A percentile compares a stretch with the other conserved stretches of the same genome.
phyloP scores from a whole-genome alignment of 345 rosid genomes.

The Citrus hindsii region DNA sequence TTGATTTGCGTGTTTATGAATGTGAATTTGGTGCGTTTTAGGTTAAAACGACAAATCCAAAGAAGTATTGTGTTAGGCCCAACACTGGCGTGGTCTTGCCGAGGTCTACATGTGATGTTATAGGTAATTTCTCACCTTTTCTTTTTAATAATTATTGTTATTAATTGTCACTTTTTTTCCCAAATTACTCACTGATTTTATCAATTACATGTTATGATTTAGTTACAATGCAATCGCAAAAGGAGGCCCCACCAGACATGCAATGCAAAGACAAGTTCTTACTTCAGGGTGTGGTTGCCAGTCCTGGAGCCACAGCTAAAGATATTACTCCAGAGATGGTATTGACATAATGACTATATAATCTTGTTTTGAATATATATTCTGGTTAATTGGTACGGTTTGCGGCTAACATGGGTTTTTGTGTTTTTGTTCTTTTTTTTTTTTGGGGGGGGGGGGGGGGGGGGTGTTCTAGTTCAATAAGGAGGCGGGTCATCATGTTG shows the following conservation, averaged over 20 bases:
- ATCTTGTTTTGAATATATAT: not conserved
- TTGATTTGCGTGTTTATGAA: conserved; percentile 7
- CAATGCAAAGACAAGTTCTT: conserved; percentile 91
- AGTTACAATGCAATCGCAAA: conserved; percentile 98
- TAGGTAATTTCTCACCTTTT: conserved; percentile 36
- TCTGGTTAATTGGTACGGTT: not conserved
- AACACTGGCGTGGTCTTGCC: conserved; percentile 81
- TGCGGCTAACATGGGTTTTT: conserved; percentile 12
- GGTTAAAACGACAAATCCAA: conserved; percentile 94
- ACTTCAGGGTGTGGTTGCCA: conserved; percentile 63
- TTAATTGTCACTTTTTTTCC: not conserved
- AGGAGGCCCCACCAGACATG: conserved; percentile 71
- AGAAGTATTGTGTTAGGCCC: conserved; percentile 84
- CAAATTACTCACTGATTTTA: conserved; percentile 12
- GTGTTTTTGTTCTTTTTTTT: not conserved
- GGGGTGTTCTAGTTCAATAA: conserved; percentile 59
- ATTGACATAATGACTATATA: not conserved
- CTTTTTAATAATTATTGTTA: not conserved
- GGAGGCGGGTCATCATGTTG: conserved; percentile 60
- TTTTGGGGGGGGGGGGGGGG: no score
- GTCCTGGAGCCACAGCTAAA: conserved; percentile 52
- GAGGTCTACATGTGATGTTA: conserved; percentile 66
- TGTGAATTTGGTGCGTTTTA: conserved; percentile 20
- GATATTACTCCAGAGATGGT: conserved; percentile 80
- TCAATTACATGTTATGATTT: conserved; percentile 2